These are phyloP conservation scores for Hyparrhenia diplandra DNA, from an alignment of 176 grass and related monocot species.

Conservation along the genomic window DNA sequence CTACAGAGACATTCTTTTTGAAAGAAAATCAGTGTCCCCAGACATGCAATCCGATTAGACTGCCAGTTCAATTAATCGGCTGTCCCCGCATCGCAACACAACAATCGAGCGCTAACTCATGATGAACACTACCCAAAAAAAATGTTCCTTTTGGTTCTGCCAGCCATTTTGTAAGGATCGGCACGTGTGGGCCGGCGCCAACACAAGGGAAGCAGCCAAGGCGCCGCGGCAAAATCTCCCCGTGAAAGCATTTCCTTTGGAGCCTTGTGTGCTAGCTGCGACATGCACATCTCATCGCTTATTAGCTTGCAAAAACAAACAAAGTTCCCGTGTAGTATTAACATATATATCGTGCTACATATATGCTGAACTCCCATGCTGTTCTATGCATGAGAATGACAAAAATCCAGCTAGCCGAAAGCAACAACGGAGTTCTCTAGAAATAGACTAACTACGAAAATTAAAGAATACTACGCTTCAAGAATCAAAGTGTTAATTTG, in stretches of 20 bases:
- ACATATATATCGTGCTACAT: neutral
- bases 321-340: conserved; percentile 8
- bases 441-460: too few relatives aligned
- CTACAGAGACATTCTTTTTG: neutral
- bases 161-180: conserved; percentile 42
- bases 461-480: too few relatives aligned
- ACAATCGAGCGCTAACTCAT: conserved; percentile 36
- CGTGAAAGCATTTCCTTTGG: conserved; percentile 47
- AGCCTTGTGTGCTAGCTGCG: conserved; percentile 20
- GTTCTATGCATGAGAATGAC: conserved; percentile 25
- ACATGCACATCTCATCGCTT: conserved; percentile 17
- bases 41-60: conserved; percentile 14
- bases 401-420: conserved; percentile 38
- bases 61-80: conserved; percentile 20
- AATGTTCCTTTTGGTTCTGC: neutral
- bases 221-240: conserved; percentile 28
- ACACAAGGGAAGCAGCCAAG: conserved; percentile 31
- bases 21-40: neutral
- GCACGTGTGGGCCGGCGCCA: conserved; percentile 47
- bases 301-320: conserved; percentile 29
- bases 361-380: conserved; percentile 15
- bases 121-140: conserved; percentile 22
- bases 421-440: conserved; percentile 26
- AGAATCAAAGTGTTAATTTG: too few relatives aligned
- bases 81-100: conserved; percentile 30